Base-by-base conservation (phyloP, 2,329 filamentous ascomycete species). In the Penicillium sp. region DNA sequence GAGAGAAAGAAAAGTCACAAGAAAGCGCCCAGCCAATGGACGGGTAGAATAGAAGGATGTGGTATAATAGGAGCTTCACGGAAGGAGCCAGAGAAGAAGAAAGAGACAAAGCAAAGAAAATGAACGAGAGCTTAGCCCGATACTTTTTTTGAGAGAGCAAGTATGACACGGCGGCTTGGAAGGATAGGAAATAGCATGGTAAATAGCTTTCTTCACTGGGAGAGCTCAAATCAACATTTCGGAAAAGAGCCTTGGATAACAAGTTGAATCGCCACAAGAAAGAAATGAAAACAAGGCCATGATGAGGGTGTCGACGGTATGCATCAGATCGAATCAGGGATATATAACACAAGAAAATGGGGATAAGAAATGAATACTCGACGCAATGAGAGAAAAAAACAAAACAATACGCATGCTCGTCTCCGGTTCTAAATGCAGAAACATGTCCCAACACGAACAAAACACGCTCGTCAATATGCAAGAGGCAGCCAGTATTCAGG, bases 401-500 rank as follows among this genome's bases (percentile, higher is more conserved):
- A 22, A 42, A 22, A 21, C 19, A 62, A 62, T 52, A 58, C 57
- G 57, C 60, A 64, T 57, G 62, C 63, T 66, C 54, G 57, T 59
- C 62, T 66, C 61, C 58, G 61, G 58, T 54, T 66, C 64, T 66
- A 66, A 58, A 66, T 66, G 64, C 63, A 66, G 54, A 63, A 60
- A 63, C 59, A 65, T 61, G 51, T 56, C 51, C 55, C 55, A 62
- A 62, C 59, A 58, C 58, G 56, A 61, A 62, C 54, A 61, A 58
- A 63, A 63, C 58, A 67, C 65, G 65, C 65, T 68, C 55, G 55
- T 66, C 61, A 66, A 67, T 59, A 67, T 67, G 64, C 64, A 62
- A 64, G 58, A 45, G 58, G 33, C 54, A 62, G 61, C 55, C 61
- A 60, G 60, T 64, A 67, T 62, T 61, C 48, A 50, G 47, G 37